Base-by-base conservation (phyloP, 768 basidiomycete genomes). In the Porphyrellus cyaneotinctus region DNA sequence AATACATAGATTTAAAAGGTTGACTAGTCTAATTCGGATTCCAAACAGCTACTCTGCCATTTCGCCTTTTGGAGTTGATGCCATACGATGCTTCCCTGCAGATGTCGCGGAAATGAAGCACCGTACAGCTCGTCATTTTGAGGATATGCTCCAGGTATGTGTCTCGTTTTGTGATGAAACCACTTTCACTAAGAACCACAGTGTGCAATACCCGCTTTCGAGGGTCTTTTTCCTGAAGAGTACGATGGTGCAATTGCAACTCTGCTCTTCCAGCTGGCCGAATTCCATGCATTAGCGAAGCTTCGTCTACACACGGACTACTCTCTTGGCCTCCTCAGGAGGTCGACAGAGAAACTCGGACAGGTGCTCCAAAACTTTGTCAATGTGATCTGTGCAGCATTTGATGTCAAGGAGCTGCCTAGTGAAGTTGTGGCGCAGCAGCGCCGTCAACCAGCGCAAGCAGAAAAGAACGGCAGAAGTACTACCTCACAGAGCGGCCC, bases 61-160 rank as follows among this genome's bases (percentile, higher is more conserved):
- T 3, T n/a, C 36, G 17, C n/a, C 36, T n/a, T 37, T 37, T 39
- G 38, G 20, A 39, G 3, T 13, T 20, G 20, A 39, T 45, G 18
- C 31, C 5, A 78, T 79, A 9, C 66, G 71, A 0, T 51, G 56
- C 13, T 78, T 78, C 43, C 45, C 57, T 15, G 52, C 37, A 0
- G 74, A 77, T 56, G 65, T 69, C 4, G 1, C 72, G 0, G 70
- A 66, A 11, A 67, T 74, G 65, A 70, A 68, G 36, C 66, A 72
- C 26, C 44, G 72, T 3, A 70, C 70, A 12, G 77, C 67, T 0
- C 58, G 72, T 0, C 71, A 79, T 36, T 78, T 72, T 47, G 73
- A 78, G 47, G 75, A 79, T 37, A 52, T 76, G 2, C 59, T 78
- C 0, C 75, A 78, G 67, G 77, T 60, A 12, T 17, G 17, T 9